Evolutionary conservation across 129 eudicot genomes (phyloP).

Genomic region (Flaveria ramosissima): DNA sequence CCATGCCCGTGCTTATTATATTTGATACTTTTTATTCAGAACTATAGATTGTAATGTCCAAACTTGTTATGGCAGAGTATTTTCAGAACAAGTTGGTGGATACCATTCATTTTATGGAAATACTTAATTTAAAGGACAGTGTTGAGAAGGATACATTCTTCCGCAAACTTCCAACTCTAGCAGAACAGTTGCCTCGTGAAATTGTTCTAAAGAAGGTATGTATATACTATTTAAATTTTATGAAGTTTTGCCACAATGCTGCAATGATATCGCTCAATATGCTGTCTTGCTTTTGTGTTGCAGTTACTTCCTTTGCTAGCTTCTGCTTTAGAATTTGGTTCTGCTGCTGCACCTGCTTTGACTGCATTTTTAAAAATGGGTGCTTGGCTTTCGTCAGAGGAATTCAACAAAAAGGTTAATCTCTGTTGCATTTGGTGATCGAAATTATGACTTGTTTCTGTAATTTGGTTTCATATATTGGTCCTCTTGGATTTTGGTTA

Average conservation of each 20-base stretch:
- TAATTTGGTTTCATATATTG: constrained; percentile 11
- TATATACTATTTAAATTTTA: background rate
- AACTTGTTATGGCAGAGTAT: constrained; percentile 63
- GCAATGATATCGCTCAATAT: constrained; percentile 8
- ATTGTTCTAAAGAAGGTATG: constrained; percentile 88
- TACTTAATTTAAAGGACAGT: constrained; percentile 91
- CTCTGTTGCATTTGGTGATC: constrained; percentile 9
- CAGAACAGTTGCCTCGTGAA: constrained; percentile 97
- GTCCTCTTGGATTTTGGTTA: constrained; percentile 16
- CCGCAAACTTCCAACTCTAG: constrained; percentile 92
- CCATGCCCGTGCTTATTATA: constrained; percentile 9
- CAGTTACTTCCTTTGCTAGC: constrained; percentile 93
- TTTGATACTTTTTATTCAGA: constrained; percentile 6
- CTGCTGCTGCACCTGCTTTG: constrained; percentile 98
- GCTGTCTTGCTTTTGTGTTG: constrained; percentile 18
- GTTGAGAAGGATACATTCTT: constrained; percentile 94
- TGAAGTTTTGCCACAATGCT: constrained; percentile 7
- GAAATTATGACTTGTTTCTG: background rate
- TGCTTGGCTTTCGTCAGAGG: constrained; percentile 89
- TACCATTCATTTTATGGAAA: constrained; percentile 96
- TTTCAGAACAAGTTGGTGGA: constrained; percentile 99
- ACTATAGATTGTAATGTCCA: constrained; percentile 16
- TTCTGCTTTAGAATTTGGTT: constrained; percentile 92
- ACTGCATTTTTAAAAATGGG: constrained; percentile 92
- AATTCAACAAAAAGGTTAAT: constrained; percentile 66